These are phyloP conservation scores for Santalum album DNA, from an alignment of 164 flowering plant genomes.

Conservation along the genomic window DNA sequence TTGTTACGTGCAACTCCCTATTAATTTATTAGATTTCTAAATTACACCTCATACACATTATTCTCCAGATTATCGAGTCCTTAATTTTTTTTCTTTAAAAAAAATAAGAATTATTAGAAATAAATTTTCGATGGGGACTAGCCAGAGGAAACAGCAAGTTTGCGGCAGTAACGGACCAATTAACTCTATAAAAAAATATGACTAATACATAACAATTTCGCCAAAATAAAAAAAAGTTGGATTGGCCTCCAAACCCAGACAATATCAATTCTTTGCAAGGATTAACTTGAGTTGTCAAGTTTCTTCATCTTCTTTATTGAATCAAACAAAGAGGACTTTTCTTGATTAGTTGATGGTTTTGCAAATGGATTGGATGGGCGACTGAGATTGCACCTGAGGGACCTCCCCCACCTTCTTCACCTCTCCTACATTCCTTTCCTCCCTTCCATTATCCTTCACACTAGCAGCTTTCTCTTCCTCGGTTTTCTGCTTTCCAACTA, in stretches of 20 bases:
- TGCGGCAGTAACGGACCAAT: too few relatives aligned
- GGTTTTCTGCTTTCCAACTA: conserved; percentile 17
- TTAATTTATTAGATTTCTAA: too few relatives aligned
- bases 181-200: too few relatives aligned
- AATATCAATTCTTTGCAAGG: background rate
- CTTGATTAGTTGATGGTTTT: conserved; percentile 41
- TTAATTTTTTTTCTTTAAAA: too few relatives aligned
- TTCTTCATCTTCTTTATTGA: conserved; percentile 53
- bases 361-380: conserved; percentile 57
- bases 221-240: too few relatives aligned
- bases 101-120: too few relatives aligned
- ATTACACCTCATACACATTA: too few relatives aligned
- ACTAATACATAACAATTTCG: too few relatives aligned
- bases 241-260: background rate
- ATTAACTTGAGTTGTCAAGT: background rate
- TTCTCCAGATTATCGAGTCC: too few relatives aligned
- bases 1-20: too few relatives aligned
- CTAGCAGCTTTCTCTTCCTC: conserved; percentile 12
- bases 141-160: too few relatives aligned
- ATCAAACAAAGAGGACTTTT: conserved; percentile 47
- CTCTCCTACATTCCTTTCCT: conserved; percentile 1
- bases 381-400: conserved; percentile 9
- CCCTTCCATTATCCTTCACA: conserved; percentile 9
- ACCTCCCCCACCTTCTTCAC: conserved; percentile 12
- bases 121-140: too few relatives aligned